Evolutionary conservation across 352 stramenopile genomes (phyloP), one percentile per base, ranked within the genome.

Genomic region (Pythium utonaiense): DNA sequence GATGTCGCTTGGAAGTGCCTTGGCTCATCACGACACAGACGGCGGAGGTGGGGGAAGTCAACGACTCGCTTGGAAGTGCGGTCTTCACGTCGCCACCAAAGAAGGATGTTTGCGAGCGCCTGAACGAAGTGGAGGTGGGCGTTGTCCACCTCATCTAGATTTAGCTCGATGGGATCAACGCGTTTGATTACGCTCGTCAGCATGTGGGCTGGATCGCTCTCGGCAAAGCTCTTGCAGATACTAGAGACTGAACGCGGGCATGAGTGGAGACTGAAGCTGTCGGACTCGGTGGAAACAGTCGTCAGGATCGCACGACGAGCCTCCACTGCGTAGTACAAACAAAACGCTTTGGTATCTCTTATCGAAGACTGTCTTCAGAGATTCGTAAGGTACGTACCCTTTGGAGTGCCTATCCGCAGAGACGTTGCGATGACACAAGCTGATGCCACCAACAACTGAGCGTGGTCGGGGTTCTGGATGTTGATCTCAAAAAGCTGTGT

Each of bases 381-480:
- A n/a, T n/a, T n/a, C 36, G 7, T 42, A 5, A 17, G 13, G 7
- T 3, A 53, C 49, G n/a, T 63, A 80, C 72, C 52, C 61, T 53
- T 30, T n/a, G 72, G 72, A n/a, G 73, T 24, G 1, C 16, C 6
- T 6, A 75, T 52, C 12, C 42, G 34, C 0, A 75, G 41, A 12
- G 72, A 80, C 8, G 55, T 24, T 9, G 69, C 66, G 24, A 80
- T 65, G 45, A 75, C 69, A 33, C 69, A 75, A 4, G 69, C 72
- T 16, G 59, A 66, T 6, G 66, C 58, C 0, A 64, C 60, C 27
- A 80, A 38, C 3, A 80, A 49, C 24, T 69, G 60, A n/a, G 55
- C n/a, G 3, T 75, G 63, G 8, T 74, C 56, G 0, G 42, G 21
- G n/a, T 70, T 56, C 9, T 50, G 13, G 0, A 48, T 4, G 31